Evolutionary conservation across 768 basidiomycete genomes (phyloP).

Genomic region (Pleurotus djamor): DNA sequence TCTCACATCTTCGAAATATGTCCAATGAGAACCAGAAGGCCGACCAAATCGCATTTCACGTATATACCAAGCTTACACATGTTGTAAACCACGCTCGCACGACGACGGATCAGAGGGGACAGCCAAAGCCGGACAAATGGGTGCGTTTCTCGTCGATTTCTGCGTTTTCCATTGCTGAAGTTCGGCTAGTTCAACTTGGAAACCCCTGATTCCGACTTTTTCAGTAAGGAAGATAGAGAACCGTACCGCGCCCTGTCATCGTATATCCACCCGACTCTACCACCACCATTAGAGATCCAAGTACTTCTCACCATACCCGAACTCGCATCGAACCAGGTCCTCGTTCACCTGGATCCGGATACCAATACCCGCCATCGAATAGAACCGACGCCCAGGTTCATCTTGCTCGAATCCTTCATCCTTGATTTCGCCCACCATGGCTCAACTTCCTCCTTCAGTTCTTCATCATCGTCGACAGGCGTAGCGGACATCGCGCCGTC

Average conservation of each 20-base stretch:
- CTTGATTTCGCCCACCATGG: slow-evolving; percentile 39
- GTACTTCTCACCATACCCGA: slow-evolving; percentile 74
- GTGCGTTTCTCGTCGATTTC: slow-evolving; percentile 37
- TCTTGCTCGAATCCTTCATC: slow-evolving; percentile 74
- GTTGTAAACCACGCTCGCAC: slow-evolving; percentile 72
- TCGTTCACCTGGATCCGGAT: slow-evolving; percentile 63
- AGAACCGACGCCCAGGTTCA: slow-evolving; percentile 64
- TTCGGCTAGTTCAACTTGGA: slow-evolving; percentile 75
- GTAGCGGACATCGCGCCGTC: slow-evolving; percentile 56
- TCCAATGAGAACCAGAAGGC: slow-evolving; percentile 56
- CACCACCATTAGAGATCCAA: slow-evolving; percentile 60
- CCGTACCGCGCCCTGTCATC: slow-evolving; percentile 60
- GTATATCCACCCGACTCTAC: slow-evolving; percentile 21
- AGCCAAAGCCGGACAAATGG: slow-evolving; percentile 76
- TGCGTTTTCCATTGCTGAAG: background rate
- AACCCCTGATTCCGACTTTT: slow-evolving; percentile 70
- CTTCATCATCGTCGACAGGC: slow-evolving; percentile 4
- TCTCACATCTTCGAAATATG: slow-evolving; percentile 15
- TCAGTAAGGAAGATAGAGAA: slow-evolving; percentile 58
- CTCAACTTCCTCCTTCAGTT: slow-evolving; percentile 13
- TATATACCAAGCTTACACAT: slow-evolving; percentile 81
- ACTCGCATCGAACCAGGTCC: slow-evolving; percentile 63
- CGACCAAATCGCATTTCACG: slow-evolving; percentile 83
- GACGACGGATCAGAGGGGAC: slow-evolving; percentile 42
- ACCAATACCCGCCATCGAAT: slow-evolving; percentile 51